Percentiles rank a stretch among this genome's conserved stretches.
Evolutionary conservation across 2,329 filamentous ascomycete species (phyloP).

Genomic region (Pseudogymnoascus sp.): DNA sequence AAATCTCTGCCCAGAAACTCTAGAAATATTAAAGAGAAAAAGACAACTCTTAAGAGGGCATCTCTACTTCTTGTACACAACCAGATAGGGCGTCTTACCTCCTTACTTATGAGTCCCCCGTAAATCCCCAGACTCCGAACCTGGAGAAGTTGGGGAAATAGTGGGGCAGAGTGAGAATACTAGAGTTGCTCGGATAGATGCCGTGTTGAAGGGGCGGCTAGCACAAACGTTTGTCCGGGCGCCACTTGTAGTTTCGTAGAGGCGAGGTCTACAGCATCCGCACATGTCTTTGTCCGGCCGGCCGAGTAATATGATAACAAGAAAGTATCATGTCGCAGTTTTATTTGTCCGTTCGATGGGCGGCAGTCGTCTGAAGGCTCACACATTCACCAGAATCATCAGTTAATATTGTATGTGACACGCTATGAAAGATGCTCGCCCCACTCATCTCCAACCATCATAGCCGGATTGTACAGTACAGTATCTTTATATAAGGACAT

Average conservation of each 20-base stretch:
- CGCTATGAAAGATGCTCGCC: slow-evolving; percentile 9
- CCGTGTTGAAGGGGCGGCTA: neutral
- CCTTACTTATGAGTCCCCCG: neutral
- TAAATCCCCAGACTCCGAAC: neutral
- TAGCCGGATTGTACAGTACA: neutral
- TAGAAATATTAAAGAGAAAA: neutral
- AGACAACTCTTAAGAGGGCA: neutral
- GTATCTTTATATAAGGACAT: neutral
- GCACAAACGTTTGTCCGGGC: neutral
- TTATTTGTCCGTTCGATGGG: neutral
- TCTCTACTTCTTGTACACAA: neutral
- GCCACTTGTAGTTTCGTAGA: neutral
- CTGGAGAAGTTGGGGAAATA: neutral
- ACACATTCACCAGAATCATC: neutral
- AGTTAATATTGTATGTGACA: neutral
- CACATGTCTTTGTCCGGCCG: slow-evolving; percentile 6
- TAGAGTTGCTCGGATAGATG: neutral
- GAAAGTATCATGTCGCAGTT: neutral
- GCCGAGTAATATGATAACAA: neutral
- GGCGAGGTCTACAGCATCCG: neutral
- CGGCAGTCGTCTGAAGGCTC: neutral
- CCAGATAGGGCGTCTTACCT: neutral
- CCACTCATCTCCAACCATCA: slow-evolving; percentile 12
- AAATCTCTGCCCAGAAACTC: neutral
- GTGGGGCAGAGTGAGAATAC: neutral